Base-by-base conservation (phyloP, 495 filamentous ascomycete genomes). In the Parathielavia hyrcaniae region DNA sequence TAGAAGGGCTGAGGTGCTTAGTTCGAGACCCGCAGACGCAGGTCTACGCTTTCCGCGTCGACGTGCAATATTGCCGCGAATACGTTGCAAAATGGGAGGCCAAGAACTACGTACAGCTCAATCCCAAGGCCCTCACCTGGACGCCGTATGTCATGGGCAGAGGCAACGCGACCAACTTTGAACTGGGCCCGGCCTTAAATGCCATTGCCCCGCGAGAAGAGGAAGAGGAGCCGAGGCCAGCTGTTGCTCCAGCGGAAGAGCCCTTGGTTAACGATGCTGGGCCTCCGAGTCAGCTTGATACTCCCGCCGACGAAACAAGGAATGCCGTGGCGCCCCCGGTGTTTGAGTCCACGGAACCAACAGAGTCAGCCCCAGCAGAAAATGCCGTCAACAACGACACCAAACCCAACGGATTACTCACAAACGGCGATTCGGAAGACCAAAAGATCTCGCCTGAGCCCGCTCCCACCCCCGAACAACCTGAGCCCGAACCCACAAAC, bases 91-190 rank as follows among this genome's bases (percentile, higher is more conserved):
- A 87, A 51, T 92, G 91, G 84, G 89, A 96, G 69, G 79, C 76
- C 50, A 96, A 96, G 67, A 81, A 83, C 8, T 92, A 96, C 62
- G 84, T 95, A 16, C 88, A 83, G 59, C 82, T 98, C 39, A 91
- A 95, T 63, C 83, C 85, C 2, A 82, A 86, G 57, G 83, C 83
- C 11, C 79, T 98, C 39, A 84, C 91, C 4, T 98, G 93, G 93
- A 96, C 89, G n/a, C 93, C 95, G 13, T 98, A 93, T 70, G 83
- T 98, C 53, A 97, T 96, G 90, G 91, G 92, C 22, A 81, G 87
- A 52, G 86, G 82, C 66, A 91, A 89, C 53, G 82, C 86, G n/a
- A 85, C 84, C 0, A 87, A 89, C 59, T 91, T 92, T 68, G 88
- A 97, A 66, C 81, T 90, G 43, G 85, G 84, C 45, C 85, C 86